These are phyloP conservation scores for Candida parachauliodes DNA, from an alignment of 805 yeast species.

Conservation along the genomic window DNA sequence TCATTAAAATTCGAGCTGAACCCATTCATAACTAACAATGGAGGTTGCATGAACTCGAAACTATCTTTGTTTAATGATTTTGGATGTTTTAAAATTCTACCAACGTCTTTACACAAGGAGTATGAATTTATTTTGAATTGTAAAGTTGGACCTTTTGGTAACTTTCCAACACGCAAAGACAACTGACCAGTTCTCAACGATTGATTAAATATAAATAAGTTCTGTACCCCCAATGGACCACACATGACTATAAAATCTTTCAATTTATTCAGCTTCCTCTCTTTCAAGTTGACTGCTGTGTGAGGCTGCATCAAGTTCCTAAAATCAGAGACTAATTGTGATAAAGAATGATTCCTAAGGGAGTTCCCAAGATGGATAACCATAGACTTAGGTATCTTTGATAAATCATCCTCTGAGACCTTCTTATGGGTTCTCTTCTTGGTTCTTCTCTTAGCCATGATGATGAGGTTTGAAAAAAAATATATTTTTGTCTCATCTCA, in stretches of 20 bases:
- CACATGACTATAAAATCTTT: constrained; percentile 98
- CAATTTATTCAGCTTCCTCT: constrained; percentile 80
- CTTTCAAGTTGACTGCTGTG: constrained; percentile 84
- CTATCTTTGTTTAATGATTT: constrained; percentile 68
- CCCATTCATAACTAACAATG: constrained; percentile 90
- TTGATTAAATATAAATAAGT: constrained; percentile 83
- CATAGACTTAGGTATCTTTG: constrained; percentile 87
- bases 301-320: constrained; percentile 94
- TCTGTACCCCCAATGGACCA: constrained; percentile 92
- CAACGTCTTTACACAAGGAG: constrained; percentile 78
- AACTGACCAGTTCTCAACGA: constrained; percentile 73
- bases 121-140: constrained; percentile 76
- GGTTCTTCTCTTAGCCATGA: constrained; percentile 41
- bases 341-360: constrained; percentile 72
- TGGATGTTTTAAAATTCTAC: constrained; percentile 67
- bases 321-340: constrained; percentile 83
- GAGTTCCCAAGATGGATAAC: constrained; percentile 82
- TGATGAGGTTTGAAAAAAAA: background rate
- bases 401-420: constrained; percentile 58
- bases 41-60: constrained; percentile 70
- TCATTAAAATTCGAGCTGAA: constrained; percentile 61
- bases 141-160: constrained; percentile 93
- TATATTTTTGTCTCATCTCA: constrained; percentile 5
- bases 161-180: constrained; percentile 75
- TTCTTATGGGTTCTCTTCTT: constrained; percentile 86